Percentiles rank a stretch among this genome's conserved stretches.
Conservation (phyloP, 2,329 filamentous ascomycete genomes). For the Fusarium anguioides region DNA sequence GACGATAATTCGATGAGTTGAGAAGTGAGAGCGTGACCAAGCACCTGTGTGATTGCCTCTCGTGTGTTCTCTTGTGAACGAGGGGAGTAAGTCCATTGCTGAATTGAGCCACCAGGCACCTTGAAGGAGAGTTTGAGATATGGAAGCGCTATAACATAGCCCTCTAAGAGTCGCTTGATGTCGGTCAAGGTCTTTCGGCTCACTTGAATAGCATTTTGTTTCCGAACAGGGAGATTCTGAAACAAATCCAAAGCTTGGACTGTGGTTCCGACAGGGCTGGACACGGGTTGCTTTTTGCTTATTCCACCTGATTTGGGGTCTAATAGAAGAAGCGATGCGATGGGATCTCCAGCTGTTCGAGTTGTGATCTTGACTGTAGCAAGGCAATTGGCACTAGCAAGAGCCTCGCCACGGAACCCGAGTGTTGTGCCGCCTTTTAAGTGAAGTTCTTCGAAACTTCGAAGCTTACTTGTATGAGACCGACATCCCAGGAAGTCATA, state of each 20-base stretch:
- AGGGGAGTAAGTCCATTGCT: slow-evolving; percentile 72
- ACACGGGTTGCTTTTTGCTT: slow-evolving; percentile 48
- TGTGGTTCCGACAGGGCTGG: slow-evolving; percentile 75
- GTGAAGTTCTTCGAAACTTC: slow-evolving; percentile 70
- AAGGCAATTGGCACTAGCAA: slow-evolving; percentile 73
- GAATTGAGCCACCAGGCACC: slow-evolving; percentile 64
- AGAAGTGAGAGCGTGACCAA: slow-evolving; percentile 66
- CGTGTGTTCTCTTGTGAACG: slow-evolving; percentile 59
- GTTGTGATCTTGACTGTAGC: slow-evolving; percentile 72
- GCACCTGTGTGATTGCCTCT: slow-evolving; percentile 71
- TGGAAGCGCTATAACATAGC: slow-evolving; percentile 75
- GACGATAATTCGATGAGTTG: slow-evolving; percentile 63
- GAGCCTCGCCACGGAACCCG: slow-evolving; percentile 81
- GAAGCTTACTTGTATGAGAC: slow-evolving; percentile 81
- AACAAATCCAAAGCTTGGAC: slow-evolving; percentile 71
- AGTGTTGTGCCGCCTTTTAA: slow-evolving; percentile 67
- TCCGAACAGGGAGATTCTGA: slow-evolving; percentile 70
- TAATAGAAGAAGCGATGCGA: slow-evolving; percentile 64
- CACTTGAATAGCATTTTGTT: slow-evolving; percentile 67
- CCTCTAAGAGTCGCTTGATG: slow-evolving; percentile 69
- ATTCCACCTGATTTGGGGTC: slow-evolving; percentile 48
- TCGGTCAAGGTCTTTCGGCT: slow-evolving; percentile 65
- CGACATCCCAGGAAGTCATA: slow-evolving; percentile 70
- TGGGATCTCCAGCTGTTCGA: slow-evolving; percentile 67
- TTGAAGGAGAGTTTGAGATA: slow-evolving; percentile 70